Percentiles rank a stretch among this genome's conserved stretches.
Conservation (phyloP, 306 rosid species). For the Comarum palustre region DNA sequence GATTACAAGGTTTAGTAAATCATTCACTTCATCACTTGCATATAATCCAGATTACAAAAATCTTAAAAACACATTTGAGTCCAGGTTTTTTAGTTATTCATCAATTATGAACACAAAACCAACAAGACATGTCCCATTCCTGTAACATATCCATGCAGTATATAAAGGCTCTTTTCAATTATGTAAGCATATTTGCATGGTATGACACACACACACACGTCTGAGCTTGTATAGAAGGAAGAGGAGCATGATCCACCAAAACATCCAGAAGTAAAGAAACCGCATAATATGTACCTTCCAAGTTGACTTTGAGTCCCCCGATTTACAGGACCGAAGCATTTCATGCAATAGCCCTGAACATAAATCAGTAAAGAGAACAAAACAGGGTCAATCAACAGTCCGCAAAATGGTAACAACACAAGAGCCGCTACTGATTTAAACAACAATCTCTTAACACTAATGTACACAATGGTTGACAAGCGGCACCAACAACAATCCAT, state of each 20-base stretch:
- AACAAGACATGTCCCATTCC: not conserved
- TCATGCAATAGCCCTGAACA: constrained; percentile 74
- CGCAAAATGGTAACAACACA: not conserved
- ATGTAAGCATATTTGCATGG: not conserved
- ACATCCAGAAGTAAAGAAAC: not conserved
- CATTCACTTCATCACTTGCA: not conserved
- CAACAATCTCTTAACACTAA: not conserved
- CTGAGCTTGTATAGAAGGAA: not conserved
- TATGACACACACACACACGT: not conserved
- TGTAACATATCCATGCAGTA: not conserved
- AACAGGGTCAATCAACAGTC: not conserved
- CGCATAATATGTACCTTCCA: constrained; percentile 69
- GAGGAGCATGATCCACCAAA: not conserved
- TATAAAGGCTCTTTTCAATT: not conserved
- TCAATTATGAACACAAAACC: not conserved
- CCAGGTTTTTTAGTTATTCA: not conserved
- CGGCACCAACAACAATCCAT: not conserved
- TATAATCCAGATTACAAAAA: not conserved
- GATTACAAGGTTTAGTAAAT: not conserved
- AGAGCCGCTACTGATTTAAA: not conserved
- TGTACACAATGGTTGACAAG: not conserved
- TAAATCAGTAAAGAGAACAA: not conserved
- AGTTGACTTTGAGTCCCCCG: constrained; percentile 82
- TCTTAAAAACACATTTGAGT: not conserved
- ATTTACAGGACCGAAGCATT: constrained; percentile 81